A percentile compares a stretch with the other conserved stretches of the same genome.
phyloP scores from a whole-genome alignment of 108 stramenopile species.

The Fragilariopsis cylindrus region DNA sequence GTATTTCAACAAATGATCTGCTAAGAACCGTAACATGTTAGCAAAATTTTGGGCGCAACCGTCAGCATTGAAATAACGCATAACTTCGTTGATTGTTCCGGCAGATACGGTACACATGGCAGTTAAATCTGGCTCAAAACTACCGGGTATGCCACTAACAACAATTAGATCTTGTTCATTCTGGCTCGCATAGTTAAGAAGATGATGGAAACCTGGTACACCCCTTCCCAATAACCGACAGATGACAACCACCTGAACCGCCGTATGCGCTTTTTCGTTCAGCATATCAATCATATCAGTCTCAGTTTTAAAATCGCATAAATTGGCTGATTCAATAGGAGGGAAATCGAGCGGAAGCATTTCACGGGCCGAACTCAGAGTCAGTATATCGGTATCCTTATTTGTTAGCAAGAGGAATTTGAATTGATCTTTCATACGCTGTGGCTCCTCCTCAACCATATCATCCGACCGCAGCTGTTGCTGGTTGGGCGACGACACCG shows the following conservation, averaged over 20 bases:
- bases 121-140: constrained; percentile 8
- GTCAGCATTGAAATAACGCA: constrained; percentile 4
- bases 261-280: no score
- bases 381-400: constrained; percentile 14
- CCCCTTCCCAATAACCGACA: constrained; percentile 3
- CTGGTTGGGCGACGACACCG: no score
- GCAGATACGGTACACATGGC: constrained; percentile 12
- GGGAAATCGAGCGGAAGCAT: constrained; percentile 12
- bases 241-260: no score
- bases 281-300: neutral
- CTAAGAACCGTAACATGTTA: constrained; percentile 1
- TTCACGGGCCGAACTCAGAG: neutral
- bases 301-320: neutral
- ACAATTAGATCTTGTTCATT: neutral
- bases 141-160: constrained; percentile 8
- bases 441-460: no score
- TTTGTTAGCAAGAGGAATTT: neutral
- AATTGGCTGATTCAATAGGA: constrained; percentile 9
- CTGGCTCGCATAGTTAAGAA: neutral
- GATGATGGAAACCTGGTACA: constrained; percentile 9
- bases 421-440: neutral
- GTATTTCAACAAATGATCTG: neutral
- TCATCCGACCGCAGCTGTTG: no score
- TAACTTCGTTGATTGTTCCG: neutral
- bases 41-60: constrained; percentile 12